Percentiles rank a stretch among this genome's conserved stretches.
Conservation (phyloP, 2,329 filamentous ascomycete species). For the Cladophialophora yegresii region DNA sequence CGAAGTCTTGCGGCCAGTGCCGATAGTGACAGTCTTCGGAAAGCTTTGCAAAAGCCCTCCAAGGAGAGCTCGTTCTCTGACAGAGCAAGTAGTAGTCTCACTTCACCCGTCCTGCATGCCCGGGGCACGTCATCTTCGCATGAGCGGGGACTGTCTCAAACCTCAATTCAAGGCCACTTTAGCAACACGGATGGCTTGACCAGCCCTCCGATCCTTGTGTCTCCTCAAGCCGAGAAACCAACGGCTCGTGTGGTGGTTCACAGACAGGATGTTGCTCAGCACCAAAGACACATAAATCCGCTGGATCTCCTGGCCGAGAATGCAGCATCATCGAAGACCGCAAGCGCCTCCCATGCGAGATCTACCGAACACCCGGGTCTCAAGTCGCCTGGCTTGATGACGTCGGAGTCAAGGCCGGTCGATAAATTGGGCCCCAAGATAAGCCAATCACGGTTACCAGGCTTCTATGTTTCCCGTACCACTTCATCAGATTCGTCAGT, state of each 20-base stretch:
- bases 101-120: constrained; percentile 23
- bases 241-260: constrained; percentile 19
- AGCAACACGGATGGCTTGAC: constrained; percentile 15
- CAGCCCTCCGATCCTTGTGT: constrained; percentile 9
- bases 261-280: constrained; percentile 16
- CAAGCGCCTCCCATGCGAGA: constrained; percentile 4
- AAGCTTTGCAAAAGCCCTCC: constrained; percentile 38
- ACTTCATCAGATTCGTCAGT: constrained; percentile 44
- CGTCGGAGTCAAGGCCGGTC: constrained; percentile 28
- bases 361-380: constrained; percentile 20
- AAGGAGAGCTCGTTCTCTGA: constrained; percentile 35
- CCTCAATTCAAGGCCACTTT: constrained; percentile 26
- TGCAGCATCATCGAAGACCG: constrained; percentile 12
- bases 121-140: constrained; percentile 21
- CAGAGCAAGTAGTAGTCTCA: constrained; percentile 20
- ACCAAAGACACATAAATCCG: constrained; percentile 35
- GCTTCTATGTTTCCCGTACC: constrained; percentile 46
- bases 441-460: constrained; percentile 50
- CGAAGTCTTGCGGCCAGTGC: constrained; percentile 22
- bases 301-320: constrained; percentile 38
- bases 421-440: constrained; percentile 45
- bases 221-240: constrained; percentile 24
- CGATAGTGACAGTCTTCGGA: constrained; percentile 32
- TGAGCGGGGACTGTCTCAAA: constrained; percentile 26
- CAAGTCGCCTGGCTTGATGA: constrained; percentile 28